phyloP scores from a whole-genome alignment of 257 asterid species.

The Anisodus tanguticus region DNA sequence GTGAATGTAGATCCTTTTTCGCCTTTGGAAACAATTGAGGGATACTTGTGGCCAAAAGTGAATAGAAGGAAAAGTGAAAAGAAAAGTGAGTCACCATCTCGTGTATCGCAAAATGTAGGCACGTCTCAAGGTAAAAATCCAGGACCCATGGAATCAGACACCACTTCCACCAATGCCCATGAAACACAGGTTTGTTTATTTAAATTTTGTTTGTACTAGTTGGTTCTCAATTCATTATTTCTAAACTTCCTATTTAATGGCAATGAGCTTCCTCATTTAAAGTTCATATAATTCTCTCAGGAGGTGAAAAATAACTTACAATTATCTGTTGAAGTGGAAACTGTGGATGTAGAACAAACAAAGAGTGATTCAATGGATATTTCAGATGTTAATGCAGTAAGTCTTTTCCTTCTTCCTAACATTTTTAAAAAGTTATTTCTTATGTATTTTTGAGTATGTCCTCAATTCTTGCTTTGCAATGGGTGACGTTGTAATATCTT shows the following conservation, averaged over 20 bases:
- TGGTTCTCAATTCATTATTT: not conserved
- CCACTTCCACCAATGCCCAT: constrained; percentile 41
- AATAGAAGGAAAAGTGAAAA: constrained; percentile 42
- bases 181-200: constrained; percentile 51
- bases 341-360: constrained; percentile 43
- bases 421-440: constrained; percentile 25
- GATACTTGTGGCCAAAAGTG: constrained; percentile 70
- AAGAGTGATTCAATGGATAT: constrained; percentile 40
- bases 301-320: constrained; percentile 38
- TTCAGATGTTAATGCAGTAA: constrained; percentile 46
- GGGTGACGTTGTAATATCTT: not conserved
- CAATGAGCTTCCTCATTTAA: constrained; percentile 4
- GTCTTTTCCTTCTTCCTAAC: constrained; percentile 34
- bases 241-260: not conserved
- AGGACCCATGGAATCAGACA: constrained; percentile 44
- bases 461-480: constrained; percentile 5
- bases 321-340: constrained; percentile 49
- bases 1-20: constrained; percentile 87
- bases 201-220: not conserved
- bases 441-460: constrained; percentile 20
- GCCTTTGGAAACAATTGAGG: constrained; percentile 66
- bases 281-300: constrained; percentile 39
- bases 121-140: constrained; percentile 44
- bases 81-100: constrained; percentile 44
- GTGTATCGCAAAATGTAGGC: constrained; percentile 49